Base-by-base conservation (phyloP, 306 rosid species). In the Fragaria iinumae region DNA sequence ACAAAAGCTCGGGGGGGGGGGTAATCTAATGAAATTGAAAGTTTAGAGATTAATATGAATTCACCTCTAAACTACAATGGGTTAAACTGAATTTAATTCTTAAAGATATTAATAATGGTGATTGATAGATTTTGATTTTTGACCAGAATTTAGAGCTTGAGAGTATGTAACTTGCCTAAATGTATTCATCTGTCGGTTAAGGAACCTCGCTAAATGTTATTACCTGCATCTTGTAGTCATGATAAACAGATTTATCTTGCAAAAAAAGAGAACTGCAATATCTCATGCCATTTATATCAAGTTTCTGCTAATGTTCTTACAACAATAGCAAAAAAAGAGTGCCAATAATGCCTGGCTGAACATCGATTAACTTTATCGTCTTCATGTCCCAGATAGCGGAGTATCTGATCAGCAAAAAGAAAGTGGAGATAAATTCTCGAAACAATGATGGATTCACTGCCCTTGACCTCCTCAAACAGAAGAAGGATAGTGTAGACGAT, bases 361-460 rank as follows among this genome's bases (percentile, higher is more conserved):
- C 12, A 55, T 55, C 2, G 27, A 20, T n/a, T 55, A 55, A 55
- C 21, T 55, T 52, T 6, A 55, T 20, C 27, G 38, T 55, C 55
- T 53, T 39, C 62, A 74, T 10, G 44, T 69, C 71, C 47, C 82
- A 93, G 97, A 87, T 93, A 44, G 87, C 88, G 9, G 92, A 92
- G 80, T 85, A 76, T 82, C 77, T 92, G 83, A 90, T 92, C 86
- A 86, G 52, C 76, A 85, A 79, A 60, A 72, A 72, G 9, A 81
- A 82, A 76, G 81, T 86, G 70, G 91, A 79, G 27, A 74, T 89
- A 10, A 92, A 92, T 74, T 73, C 74, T 69, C 76, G 76, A 29
- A 92, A 92, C 88, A 75, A 45, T 27, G 87, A 52, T 80, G 97
- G 91, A 36, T 6, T 79, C 64, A 86, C 97, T 50, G 90, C 91